phyloP scores from a whole-genome alignment of 371 early-diverging fungal genomes.

The Catenaria anguillulae region DNA sequence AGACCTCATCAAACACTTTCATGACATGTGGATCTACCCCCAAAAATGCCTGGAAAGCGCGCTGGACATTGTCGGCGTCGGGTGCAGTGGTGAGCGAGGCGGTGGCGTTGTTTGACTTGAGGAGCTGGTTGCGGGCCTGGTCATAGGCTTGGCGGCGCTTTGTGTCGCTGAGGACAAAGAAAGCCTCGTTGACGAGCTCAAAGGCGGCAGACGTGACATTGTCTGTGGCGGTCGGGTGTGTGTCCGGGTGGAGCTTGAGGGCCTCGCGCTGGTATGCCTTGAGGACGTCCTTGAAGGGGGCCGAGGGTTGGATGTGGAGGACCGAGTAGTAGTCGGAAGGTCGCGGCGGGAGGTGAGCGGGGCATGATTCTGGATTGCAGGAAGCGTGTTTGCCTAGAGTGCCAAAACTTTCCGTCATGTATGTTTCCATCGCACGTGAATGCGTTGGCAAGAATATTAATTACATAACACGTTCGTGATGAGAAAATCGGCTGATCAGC shows the following conservation, averaged over 20 bases:
- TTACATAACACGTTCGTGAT: too few species aligned
- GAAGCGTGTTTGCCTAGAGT: too few species aligned
- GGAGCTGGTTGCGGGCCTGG: slow-evolving; percentile 12
- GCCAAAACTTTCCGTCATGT: too few species aligned
- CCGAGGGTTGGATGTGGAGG: slow-evolving; percentile 13
- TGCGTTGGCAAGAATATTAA: too few species aligned
- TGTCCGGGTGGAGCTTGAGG: slow-evolving; percentile 36
- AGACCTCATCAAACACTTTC: too few species aligned
- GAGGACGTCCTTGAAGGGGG: slow-evolving; percentile 24
- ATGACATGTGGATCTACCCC: slow-evolving; percentile 29
- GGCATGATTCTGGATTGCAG: too few species aligned
- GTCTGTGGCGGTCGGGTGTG: slow-evolving; percentile 13
- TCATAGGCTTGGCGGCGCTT: slow-evolving; percentile 32
- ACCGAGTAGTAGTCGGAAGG: slow-evolving; percentile 1
- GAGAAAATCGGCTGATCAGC: too few species aligned
- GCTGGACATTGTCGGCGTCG: not conserved
- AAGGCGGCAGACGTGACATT: slow-evolving; percentile 24
- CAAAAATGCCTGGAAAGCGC: too few species aligned
- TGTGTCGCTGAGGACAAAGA: slow-evolving; percentile 32
- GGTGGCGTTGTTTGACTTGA: not conserved
- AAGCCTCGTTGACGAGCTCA: slow-evolving; percentile 44
- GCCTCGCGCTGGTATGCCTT: slow-evolving; percentile 41
- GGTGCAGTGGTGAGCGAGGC: too few species aligned
- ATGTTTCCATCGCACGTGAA: too few species aligned
- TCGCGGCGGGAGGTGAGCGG: too few species aligned